Evolutionary conservation across 1,139 yeast genomes (phyloP).

Genomic region (Fermentozyma sake): DNA sequence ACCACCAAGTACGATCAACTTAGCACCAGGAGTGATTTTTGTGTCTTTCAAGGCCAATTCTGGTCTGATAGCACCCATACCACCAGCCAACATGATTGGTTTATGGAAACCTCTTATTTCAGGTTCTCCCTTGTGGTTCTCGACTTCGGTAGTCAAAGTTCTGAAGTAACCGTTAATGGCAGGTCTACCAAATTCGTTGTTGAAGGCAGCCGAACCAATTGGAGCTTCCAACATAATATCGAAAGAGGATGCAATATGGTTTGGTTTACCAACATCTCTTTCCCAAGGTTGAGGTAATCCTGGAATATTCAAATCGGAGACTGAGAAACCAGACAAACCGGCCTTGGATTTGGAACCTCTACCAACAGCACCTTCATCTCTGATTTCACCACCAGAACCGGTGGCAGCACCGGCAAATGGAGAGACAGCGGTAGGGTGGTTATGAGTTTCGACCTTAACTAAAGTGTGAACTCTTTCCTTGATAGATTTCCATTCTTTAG

Average conservation of each 20-base stretch:
- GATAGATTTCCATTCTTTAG: slow-evolving; percentile 69
- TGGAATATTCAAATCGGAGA: slow-evolving; percentile 87
- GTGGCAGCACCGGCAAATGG: slow-evolving; percentile 99
- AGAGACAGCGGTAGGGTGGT: slow-evolving; percentile 98
- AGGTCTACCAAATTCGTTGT: slow-evolving; percentile 98
- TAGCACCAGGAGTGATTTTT: slow-evolving; percentile 88
- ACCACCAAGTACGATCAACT: slow-evolving; percentile 93
- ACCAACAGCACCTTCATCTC: slow-evolving; percentile 99
- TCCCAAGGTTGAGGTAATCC: slow-evolving; percentile 94
- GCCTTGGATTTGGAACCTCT: slow-evolving; percentile 97
- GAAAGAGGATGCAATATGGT: slow-evolving; percentile 86
- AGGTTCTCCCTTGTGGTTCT: slow-evolving; percentile 53
- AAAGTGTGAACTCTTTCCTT: slow-evolving; percentile 83
- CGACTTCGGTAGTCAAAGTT: slow-evolving; percentile 80
- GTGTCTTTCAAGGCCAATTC: slow-evolving; percentile 84
- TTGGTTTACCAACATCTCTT: slow-evolving; percentile 76
- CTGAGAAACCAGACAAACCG: slow-evolving; percentile 91
- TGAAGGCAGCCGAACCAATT: slow-evolving; percentile 95
- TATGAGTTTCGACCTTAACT: slow-evolving; percentile 96
- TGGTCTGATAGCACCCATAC: slow-evolving; percentile 95
- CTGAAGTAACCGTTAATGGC: slow-evolving; percentile 96
- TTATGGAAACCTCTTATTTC: slow-evolving; percentile 96
- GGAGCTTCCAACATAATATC: slow-evolving; percentile 98
- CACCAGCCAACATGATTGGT: slow-evolving; percentile 99
- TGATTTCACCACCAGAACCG: slow-evolving; percentile 99